Base-by-base conservation (phyloP, 805 yeast genomes). In the Barnettozyma botsteinii region DNA sequence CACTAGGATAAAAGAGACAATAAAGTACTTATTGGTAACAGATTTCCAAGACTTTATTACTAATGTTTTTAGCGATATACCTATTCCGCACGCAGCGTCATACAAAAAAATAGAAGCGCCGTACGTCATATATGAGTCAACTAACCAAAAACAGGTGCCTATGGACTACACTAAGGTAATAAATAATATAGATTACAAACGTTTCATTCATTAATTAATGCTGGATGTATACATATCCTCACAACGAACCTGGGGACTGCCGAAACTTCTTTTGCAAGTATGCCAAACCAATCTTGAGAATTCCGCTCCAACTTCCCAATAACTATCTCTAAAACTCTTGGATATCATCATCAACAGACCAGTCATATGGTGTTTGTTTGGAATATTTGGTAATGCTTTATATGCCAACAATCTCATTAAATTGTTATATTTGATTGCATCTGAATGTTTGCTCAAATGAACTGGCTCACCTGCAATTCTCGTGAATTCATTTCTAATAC, bases 271-370 rank as follows among this genome's bases (percentile, higher is more conserved):
- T 38, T 70, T 72, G 23, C 69, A 66, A 56, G 83, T 78, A 49
- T 77, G 75, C 37, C 62, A 57, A 33, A 79, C 60, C 42, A 80
- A 59, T 39, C 67, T 67, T 1, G 79, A 69, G 45, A 75, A 68
- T 51, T 80, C 87, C 34, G 62, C 61, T 11, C 79, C 79, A 37
- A 79, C 61, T 34, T 75, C 75, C 77, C 81, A 80, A 37, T 69
- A 67, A 37, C 74, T 65, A 15, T 55, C 56, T 24, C 53, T 55
- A 42, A 70, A 62, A 27, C 63, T 55, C n/a, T 59, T 56, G 12
- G 72, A 65, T 34, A 76, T 65, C 43, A 71, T 49, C 35, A 62
- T 63, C 46, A 81, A 53, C 34, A 83, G 55, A 1, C 89, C 89
- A 10, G 74, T 72, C 22, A 79, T 60, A 37, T 73, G 62, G 42